A percentile compares a stretch with the other conserved stretches of the same genome.
These are phyloP conservation scores for Colletotrichum sp. DNA, from an alignment of 2,329 filamentous ascomycete genomes.

Conservation along the genomic window DNA sequence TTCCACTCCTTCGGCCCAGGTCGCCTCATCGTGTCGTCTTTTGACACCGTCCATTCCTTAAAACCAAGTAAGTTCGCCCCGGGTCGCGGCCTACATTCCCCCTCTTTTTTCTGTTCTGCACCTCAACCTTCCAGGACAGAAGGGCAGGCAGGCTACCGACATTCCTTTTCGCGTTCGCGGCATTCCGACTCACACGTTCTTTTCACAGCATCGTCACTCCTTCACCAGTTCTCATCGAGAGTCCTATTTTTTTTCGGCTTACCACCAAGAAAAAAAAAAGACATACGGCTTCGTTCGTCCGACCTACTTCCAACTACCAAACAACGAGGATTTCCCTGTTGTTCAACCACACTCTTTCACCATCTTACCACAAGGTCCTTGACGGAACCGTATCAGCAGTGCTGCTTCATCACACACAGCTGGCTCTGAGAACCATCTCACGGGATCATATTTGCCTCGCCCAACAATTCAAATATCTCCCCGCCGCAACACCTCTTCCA, in stretches of 20 bases:
- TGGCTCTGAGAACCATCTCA: conserved; percentile 23
- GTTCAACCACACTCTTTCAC: conserved; percentile 26
- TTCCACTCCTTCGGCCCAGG: conserved; percentile 15
- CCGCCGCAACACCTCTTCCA: not conserved
- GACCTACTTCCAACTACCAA: conserved; percentile 16
- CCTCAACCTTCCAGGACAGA: conserved; percentile 23
- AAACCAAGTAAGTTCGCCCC: conserved; percentile 8
- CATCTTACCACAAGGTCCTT: conserved; percentile 23
- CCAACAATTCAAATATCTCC: conserved; percentile 2
- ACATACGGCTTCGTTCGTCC: conserved; percentile 19
- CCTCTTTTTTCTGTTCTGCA: conserved; percentile 9
- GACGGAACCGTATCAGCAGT: conserved; percentile 28
- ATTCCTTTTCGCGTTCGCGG: conserved; percentile 9
- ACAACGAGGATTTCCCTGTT: conserved; percentile 17
- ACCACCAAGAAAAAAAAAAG: conserved; percentile 5
- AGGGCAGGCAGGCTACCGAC: conserved; percentile 20
- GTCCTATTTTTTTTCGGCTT: conserved; percentile 12
- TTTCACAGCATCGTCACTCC: conserved; percentile 21
- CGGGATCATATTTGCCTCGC: conserved; percentile 5
- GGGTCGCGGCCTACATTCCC: conserved; percentile 4
- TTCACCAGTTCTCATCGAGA: conserved; percentile 15
- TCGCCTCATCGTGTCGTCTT: conserved; percentile 17
- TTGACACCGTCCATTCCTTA: conserved; percentile 24
- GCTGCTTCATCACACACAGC: conserved; percentile 23
- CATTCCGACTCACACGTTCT: conserved; percentile 1